Conservation (phyloP, 345 rosid species). For the Arabis alpina region DNA sequence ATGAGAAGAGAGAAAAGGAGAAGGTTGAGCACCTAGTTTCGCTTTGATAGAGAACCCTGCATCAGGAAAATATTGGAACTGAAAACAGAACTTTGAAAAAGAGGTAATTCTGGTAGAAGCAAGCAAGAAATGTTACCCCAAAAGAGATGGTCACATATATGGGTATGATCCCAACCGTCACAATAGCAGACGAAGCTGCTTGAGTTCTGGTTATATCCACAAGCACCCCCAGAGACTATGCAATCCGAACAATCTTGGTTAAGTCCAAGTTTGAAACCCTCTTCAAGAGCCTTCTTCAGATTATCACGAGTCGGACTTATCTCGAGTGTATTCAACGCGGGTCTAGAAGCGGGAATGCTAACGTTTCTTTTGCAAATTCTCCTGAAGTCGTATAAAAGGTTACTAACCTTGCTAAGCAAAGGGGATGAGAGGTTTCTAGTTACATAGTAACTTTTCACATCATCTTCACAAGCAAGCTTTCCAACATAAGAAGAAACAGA, state of each 20-base stretch:
- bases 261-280: constrained; percentile 41
- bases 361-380: no score
- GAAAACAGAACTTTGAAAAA: not conserved
- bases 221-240: constrained; percentile 24
- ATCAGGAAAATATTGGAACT: not conserved
- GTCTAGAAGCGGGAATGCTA: no score
- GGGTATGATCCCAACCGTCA: not conserved
- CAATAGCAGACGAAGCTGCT: constrained; percentile 36
- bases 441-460: no score
- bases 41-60: constrained; percentile 10
- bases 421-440: no score
- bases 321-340: no score
- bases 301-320: no score
- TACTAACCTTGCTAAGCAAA: no score
- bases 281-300: not conserved
- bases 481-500: no score
- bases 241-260: constrained; percentile 30
- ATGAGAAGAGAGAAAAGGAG: not conserved
- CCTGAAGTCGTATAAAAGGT: no score
- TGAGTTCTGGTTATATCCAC: constrained; percentile 29
- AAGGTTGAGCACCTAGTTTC: not conserved
- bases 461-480: no score
- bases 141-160: not conserved
- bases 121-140: no score
- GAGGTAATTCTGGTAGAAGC: not conserved